Conservation (phyloP, 306 rosid genomes). For the Canavalia ensiformis region DNA sequence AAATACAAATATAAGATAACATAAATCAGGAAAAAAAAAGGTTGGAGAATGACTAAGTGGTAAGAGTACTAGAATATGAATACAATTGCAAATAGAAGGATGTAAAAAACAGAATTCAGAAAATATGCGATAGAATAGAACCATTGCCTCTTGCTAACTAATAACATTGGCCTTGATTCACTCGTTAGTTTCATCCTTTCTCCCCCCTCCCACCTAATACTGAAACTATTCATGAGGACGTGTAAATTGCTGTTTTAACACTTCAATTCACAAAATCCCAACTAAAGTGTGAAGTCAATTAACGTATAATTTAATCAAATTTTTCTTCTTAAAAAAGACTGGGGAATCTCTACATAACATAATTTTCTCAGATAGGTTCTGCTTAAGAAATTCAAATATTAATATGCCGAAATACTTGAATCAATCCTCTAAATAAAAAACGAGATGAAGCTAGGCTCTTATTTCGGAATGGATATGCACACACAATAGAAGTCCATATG, state of each 20-base stretch:
- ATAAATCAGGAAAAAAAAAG: not conserved
- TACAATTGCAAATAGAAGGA: conserved; percentile 8
- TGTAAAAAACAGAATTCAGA: conserved; percentile 5
- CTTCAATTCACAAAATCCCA: not conserved
- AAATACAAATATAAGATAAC: conserved; percentile 6
- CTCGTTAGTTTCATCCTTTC: not conserved
- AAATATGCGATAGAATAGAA: conserved; percentile 2
- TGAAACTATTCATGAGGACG: not conserved
- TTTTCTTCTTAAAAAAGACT: not conserved
- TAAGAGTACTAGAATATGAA: not conserved
- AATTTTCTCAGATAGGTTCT: not conserved
- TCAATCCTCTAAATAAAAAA: not conserved
- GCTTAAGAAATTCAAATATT: not conserved
- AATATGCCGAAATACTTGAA: not conserved
- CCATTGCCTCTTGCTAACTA: not conserved
- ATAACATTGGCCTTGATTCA: not conserved
- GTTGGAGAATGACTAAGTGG: not conserved
- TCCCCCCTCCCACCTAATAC: no score
- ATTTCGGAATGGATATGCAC: conserved; percentile 2
- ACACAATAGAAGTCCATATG: not conserved
- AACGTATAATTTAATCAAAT: not conserved
- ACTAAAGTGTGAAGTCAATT: not conserved
- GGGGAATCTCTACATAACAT: not conserved
- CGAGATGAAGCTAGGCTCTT: not conserved
- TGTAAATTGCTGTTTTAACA: not conserved